phyloP scores from a whole-genome alignment of 2,329 filamentous ascomycete species.

The Monosporascus sp. region DNA sequence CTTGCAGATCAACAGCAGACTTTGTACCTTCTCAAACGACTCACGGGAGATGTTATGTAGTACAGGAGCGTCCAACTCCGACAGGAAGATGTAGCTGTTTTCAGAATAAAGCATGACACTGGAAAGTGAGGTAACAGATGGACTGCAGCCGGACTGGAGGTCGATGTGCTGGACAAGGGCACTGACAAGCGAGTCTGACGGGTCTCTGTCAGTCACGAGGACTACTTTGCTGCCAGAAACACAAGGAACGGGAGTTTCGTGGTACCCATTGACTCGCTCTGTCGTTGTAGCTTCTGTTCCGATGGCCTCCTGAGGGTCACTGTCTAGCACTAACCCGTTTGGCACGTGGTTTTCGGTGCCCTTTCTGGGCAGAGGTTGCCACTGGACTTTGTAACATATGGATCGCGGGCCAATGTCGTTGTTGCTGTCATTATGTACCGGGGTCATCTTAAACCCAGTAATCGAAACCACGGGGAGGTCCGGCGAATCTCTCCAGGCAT shows the following conservation, averaged over 20 bases:
- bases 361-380: background rate
- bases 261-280: no score
- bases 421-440: background rate
- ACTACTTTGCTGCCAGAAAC: no score
- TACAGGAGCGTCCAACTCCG: slow-evolving; percentile 38
- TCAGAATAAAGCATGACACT: slow-evolving; percentile 6
- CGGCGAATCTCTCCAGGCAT: background rate
- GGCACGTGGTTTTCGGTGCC: no score
- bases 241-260: no score
- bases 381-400: background rate
- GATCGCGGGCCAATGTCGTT: background rate
- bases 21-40: slow-evolving; percentile 32
- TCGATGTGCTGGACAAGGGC: no score
- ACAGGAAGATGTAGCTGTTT: slow-evolving; percentile 36
- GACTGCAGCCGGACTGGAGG: no score
- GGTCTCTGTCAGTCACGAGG: no score
- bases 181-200: no score
- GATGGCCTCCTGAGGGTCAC: no score
- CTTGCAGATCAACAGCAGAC: slow-evolving; percentile 18
- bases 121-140: no score
- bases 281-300: no score
- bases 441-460: background rate
- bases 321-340: no score
- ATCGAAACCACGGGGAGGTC: background rate
- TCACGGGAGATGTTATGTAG: slow-evolving; percentile 32